A percentile compares a stretch with the other conserved stretches of the same genome.
Evolutionary conservation across 2,329 filamentous ascomycete genomes (phyloP).

Genomic region (Capronia americana): DNA sequence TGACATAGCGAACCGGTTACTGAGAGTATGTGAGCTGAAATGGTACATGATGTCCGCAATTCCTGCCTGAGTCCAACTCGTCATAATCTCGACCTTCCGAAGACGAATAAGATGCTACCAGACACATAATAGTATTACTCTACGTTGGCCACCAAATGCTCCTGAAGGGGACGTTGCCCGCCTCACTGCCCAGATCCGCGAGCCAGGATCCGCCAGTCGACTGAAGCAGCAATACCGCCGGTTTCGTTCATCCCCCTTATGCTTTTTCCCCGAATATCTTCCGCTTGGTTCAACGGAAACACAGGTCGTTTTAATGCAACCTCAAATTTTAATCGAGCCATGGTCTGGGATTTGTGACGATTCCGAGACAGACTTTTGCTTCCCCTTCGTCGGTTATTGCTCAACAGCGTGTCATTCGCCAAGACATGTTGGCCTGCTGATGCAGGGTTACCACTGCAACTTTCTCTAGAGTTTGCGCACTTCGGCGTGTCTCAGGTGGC

Average conservation of each 20-base stretch:
- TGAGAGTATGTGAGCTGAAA: conserved; percentile 8
- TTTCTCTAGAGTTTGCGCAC: neutral
- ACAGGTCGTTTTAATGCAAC: conserved; percentile 24
- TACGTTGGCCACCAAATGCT: neutral
- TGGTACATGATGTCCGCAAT: neutral
- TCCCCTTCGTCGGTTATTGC: conserved; percentile 1
- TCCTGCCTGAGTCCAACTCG: neutral
- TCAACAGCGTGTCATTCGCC: neutral
- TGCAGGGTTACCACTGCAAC: neutral
- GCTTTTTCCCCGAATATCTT: conserved; percentile 4
- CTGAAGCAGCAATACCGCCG: conserved; percentile 28
- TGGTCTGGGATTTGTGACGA: conserved; percentile 20
- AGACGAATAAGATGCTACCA: neutral
- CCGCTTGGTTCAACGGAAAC: conserved; percentile 14
- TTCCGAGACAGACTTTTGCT: conserved; percentile 18
- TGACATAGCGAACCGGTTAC: neutral
- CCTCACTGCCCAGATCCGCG: neutral
- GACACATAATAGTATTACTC: conserved; percentile 4
- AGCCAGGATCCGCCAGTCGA: conserved; percentile 3
- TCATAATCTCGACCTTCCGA: neutral
- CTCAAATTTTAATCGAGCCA: conserved; percentile 21
- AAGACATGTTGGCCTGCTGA: neutral
- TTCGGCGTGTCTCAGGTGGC: neutral
- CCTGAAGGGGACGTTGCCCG: neutral
- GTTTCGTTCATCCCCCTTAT: neutral